These are phyloP conservation scores for Phaffomyces antillensis DNA, from an alignment of 805 yeast genomes.

Conservation along the genomic window DNA sequence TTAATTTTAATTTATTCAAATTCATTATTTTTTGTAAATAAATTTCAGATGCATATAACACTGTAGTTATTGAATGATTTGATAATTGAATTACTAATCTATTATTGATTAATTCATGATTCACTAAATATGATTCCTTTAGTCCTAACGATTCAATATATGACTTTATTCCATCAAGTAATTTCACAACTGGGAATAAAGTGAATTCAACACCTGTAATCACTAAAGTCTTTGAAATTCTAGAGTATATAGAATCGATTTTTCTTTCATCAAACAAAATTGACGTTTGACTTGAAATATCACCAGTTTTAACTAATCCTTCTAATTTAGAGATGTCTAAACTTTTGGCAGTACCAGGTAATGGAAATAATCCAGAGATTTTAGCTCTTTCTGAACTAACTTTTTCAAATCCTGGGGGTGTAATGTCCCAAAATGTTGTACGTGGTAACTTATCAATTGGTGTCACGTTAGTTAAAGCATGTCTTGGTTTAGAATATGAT, in stretches of 20 bases:
- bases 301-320: constrained; percentile 26
- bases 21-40: constrained; percentile 27
- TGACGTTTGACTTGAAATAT: constrained; percentile 23
- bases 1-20: constrained; percentile 23
- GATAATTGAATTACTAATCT: constrained; percentile 45
- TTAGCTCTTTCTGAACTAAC: constrained; percentile 74
- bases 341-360: constrained; percentile 52
- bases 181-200: constrained; percentile 26
- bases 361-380: constrained; percentile 68
- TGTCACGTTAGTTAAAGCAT: constrained; percentile 31
- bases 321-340: constrained; percentile 26
- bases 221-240: constrained; percentile 22
- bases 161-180: constrained; percentile 39
- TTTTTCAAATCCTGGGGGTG: constrained; percentile 66
- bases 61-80: constrained; percentile 47
- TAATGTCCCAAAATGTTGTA: constrained; percentile 59
- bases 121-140: constrained; percentile 32
- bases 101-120: constrained; percentile 27
- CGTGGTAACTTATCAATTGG: constrained; percentile 48
- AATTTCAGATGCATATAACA: constrained; percentile 38
- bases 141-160: constrained; percentile 38
- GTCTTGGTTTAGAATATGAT: constrained; percentile 9
- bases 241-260: constrained; percentile 22
- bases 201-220: constrained; percentile 26
- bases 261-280: constrained; percentile 29